These are phyloP conservation scores for Heterobasidion parviporum DNA, from an alignment of 1,284 basidiomycete genomes.

Conservation along the genomic window DNA sequence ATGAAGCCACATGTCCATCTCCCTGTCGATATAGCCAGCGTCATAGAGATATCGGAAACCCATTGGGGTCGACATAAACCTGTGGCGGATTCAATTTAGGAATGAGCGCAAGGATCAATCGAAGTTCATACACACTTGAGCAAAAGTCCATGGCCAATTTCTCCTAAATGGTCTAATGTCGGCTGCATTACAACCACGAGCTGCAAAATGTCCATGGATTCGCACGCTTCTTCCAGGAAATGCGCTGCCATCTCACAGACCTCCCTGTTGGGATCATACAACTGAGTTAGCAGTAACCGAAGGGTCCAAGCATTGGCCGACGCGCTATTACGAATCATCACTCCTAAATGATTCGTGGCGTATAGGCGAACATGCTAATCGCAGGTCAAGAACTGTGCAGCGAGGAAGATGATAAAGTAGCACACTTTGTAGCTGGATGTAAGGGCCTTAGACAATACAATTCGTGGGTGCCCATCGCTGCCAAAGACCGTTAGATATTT, in stretches of 20 bases:
- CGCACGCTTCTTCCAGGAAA: conserved; percentile 86
- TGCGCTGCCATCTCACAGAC: conserved; percentile 88
- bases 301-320: conserved; percentile 78
- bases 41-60: conserved; percentile 91
- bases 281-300: conserved; percentile 85
- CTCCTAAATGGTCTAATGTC: conserved; percentile 90
- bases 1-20: conserved; percentile 95
- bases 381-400: conserved; percentile 1
- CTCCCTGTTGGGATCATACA: conserved; percentile 88
- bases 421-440: conserved; percentile 83
- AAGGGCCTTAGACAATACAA: conserved; percentile 87
- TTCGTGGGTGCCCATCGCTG: conserved; percentile 88
- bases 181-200: conserved; percentile 93
- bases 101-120: no score
- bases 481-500: not conserved
- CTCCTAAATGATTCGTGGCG: conserved; percentile 85
- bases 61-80: conserved; percentile 91
- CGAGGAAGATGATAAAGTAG: not conserved
- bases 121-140: conserved; percentile 48
- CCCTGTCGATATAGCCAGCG: conserved; percentile 87
- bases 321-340: conserved; percentile 58
- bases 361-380: conserved; percentile 77
- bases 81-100: conserved; percentile 22
- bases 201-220: conserved; percentile 76
- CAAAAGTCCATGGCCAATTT: conserved; percentile 83